Evolutionary conservation across 1,284 basidiomycete species (phyloP), one percentile per base, ranked within the genome.

Genomic region (Paramarasmius palmivorus): DNA sequence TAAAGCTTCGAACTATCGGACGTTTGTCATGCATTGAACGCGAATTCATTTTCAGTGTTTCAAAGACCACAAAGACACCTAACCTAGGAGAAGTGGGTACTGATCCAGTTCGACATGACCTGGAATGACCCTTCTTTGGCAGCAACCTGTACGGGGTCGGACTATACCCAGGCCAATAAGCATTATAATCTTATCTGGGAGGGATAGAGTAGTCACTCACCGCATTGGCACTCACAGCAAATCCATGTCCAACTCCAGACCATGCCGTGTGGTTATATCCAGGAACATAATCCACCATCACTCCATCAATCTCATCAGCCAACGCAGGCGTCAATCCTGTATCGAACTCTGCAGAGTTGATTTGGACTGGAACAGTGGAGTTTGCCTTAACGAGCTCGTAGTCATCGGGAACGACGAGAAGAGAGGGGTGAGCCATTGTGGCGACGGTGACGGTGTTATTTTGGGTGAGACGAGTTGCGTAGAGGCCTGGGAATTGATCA

Each of bases 211-310:
- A n/a, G n/a, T n/a, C n/a, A 44, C 56, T 55, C 23, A 64, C 64
- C 46, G 57, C 47, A 45, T 66, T 61, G 56, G 76, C 74, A 4
- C 64, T 19, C 23, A 74, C 73, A 2, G 77, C 70, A 58, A 82
- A 84, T 0, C 81, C 82, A 62, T 84, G 82, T 2, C 66, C 68
- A 47, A 73, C 74, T 1, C 74, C 73, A 1, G 64, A 61, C 65
- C 70, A 76, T 59, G 74, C 67, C 20, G 65, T 63, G 56, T 75
- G 67, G 57, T 71, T 68, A 63, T 77, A 75, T 0, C 76, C 62
- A 14, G 60, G 60, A 1, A 4, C 32, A 34, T 62, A 63, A 35
- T 57, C 54, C 5, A 39, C 57, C 23, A 62, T 38, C 25, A 63
- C 54, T 10, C 5, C 54, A 23, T 63, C 62, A 9, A 56, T 45